Evolutionary conservation across 352 stramenopile species (phyloP), one percentile per base, ranked within the genome.

Genomic region (Blastocystis sp.): DNA sequence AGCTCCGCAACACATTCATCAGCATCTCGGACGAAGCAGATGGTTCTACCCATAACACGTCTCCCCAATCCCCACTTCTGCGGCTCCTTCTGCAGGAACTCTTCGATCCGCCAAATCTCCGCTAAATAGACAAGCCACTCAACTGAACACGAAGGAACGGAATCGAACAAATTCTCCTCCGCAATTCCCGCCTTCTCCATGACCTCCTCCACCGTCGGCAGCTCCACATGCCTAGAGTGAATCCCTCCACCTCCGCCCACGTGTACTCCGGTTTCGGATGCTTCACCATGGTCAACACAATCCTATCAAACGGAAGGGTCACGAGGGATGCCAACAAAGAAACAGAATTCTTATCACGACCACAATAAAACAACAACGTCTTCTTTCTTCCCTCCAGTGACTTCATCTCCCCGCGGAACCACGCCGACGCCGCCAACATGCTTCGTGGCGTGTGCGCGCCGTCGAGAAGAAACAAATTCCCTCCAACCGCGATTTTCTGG

Each of bases 391-490:
- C 27, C 48, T 69, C 46, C 38, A 34, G n/a, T 3, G 1, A 16
- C 34, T 24, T 63, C 38, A 84, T 32, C 78, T 87, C 16, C 11
- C 87, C 54, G 18, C 59, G 27, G 44, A 90, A 96, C 92, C 92
- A 96, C 36, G 90, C 87, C 44, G 88, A 89, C 44, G 90, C 93
- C 32, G 89, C 91, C 81, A 90, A 88, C 16, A 96, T 88, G 73
- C 91, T 94, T 40, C 88, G 88, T 53, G 91, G 76, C 48, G 92
- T 96, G 88, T 96, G 92, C 6, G 92, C 92, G 29, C 92, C 92
- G 85, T 96, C 92, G 24, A 96, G 90, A 87, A 92, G 93, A 76
- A 92, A 93, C 1, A 87, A 76, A 76, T 89, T 89, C 38, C 87
- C 72, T 77, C 89, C 72, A 4, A 63, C 29, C 42, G 91, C 84